Conservation (phyloP, 2,329 filamentous ascomycete species). For the Davidsoniella neocaledoniae region DNA sequence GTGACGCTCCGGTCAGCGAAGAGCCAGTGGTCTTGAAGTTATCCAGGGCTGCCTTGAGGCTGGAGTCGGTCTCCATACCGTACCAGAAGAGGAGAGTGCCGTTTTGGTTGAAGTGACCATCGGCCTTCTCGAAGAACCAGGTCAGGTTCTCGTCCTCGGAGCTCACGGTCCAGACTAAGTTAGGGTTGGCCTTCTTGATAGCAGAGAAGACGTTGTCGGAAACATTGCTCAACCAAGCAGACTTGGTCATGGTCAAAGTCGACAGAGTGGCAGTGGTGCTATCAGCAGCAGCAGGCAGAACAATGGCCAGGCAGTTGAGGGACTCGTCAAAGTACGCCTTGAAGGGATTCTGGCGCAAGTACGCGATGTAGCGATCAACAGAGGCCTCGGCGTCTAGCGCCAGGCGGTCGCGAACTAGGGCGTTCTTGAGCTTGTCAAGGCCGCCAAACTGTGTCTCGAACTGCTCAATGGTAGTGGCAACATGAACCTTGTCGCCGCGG, state of each 20-base stretch:
- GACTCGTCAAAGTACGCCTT: conserved; percentile 88
- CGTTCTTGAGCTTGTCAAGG: conserved; percentile 59
- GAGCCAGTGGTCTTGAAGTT: conserved; percentile 72
- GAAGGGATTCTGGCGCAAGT: conserved; percentile 61
- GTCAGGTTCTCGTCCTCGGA: conserved; percentile 91
- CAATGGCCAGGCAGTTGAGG: conserved; percentile 83
- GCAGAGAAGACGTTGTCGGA: conserved; percentile 88
- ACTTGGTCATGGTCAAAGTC: conserved; percentile 83
- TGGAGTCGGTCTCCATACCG: conserved; percentile 64
- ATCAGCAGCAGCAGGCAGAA: conserved; percentile 54
- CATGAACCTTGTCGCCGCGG: conserved; percentile 75
- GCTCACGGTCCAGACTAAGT: conserved; percentile 90
- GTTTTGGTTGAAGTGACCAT: conserved; percentile 72
- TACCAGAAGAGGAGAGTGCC: conserved; percentile 96
- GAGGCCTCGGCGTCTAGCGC: conserved; percentile 67
- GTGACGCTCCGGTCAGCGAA: conserved; percentile 77
- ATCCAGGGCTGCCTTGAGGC: conserved; percentile 67
- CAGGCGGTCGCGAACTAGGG: conserved; percentile 65
- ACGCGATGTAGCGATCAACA: conserved; percentile 73
- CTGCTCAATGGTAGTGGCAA: conserved; percentile 51
- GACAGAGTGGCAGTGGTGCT: conserved; percentile 64
- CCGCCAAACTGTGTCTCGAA: conserved; percentile 41
- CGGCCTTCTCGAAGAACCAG: conserved; percentile 96
- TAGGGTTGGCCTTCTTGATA: conserved; percentile 85
- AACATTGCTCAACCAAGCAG: conserved; percentile 86